phyloP scores from a whole-genome alignment of 176 grass and related monocot species.

The Carex myosuroides region DNA sequence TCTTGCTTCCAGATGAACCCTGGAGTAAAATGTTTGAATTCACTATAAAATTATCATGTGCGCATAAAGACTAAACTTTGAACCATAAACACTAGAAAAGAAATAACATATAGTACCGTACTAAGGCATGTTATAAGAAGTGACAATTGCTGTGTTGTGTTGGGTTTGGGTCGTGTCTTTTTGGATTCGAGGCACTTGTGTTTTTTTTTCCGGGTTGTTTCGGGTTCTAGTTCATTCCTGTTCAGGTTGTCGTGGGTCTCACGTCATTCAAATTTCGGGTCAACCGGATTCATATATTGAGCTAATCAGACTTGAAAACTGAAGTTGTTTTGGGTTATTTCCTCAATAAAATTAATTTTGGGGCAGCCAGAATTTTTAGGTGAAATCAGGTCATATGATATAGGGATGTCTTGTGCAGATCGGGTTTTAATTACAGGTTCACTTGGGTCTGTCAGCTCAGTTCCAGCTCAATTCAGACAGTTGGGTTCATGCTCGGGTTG shows the following conservation, averaged over 20 bases:
- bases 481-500: not conserved
- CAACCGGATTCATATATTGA: not conserved
- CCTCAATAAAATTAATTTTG: not conserved
- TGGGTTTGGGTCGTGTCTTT: not conserved
- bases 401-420: not conserved
- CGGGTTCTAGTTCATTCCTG: not conserved
- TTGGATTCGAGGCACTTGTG: not conserved
- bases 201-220: not conserved
- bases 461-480: not conserved
- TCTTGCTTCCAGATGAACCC: constrained; percentile 81
- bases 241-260: not conserved
- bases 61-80: not conserved
- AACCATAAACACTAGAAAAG: not conserved
- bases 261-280: not conserved
- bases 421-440: not conserved
- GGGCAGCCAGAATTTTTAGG: not conserved
- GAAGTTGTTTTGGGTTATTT: not conserved
- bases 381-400: not conserved
- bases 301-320: not conserved
- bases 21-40: constrained; percentile 14
- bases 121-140: not conserved
- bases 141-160: not conserved
- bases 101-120: not conserved
- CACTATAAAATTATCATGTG: not conserved
- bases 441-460: not conserved